Percentiles rank a stretch among this genome's conserved stretches.
Conservation (phyloP, 495 filamentous ascomycete genomes). For the Penicillium taxi region DNA sequence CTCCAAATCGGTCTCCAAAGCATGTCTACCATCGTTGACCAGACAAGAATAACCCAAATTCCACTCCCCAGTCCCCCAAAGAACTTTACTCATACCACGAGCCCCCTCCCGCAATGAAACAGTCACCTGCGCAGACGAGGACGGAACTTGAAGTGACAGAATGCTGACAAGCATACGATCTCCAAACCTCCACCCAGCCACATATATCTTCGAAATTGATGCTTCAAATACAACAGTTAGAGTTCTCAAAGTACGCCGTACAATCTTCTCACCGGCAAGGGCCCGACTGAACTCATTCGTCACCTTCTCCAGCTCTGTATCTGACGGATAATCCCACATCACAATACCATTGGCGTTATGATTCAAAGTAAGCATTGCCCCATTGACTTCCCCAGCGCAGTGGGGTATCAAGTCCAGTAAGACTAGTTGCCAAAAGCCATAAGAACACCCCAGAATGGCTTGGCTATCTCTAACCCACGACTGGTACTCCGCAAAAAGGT, state of each 20-base stretch:
- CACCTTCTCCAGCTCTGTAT: conserved; percentile 9
- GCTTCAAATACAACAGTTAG: conserved; percentile 5
- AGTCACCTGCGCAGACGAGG: conserved; percentile 6
- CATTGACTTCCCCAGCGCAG: conserved; percentile 46
- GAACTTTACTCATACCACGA: conserved; percentile 3
- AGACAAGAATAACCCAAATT: conserved; percentile 2
- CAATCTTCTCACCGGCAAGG: conserved; percentile 9
- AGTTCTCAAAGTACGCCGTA: conserved; percentile 13
- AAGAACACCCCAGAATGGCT: conserved; percentile 52
- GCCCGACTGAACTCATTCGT: conserved; percentile 17
- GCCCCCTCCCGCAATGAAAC: conserved; percentile 5
- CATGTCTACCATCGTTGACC: conserved; percentile 9
- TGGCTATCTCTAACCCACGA: conserved; percentile 22
- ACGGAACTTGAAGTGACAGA: conserved; percentile 11
- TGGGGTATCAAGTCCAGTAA: conserved; percentile 55
- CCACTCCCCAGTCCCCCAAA: conserved; percentile 11
- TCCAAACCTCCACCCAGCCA: conserved; percentile 10
- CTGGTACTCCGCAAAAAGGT: conserved; percentile 36
- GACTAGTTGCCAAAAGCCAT: conserved; percentile 57
- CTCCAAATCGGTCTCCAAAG: conserved; percentile 10
- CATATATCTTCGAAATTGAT: conserved; percentile 13
- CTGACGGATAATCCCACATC: conserved; percentile 30
- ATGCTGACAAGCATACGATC: conserved; percentile 13
- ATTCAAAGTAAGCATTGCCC: conserved; percentile 55
- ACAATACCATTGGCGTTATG: conserved; percentile 49